phyloP scores from a whole-genome alignment of 352 stramenopile species.

The Globisporangium paroecandrum region DNA sequence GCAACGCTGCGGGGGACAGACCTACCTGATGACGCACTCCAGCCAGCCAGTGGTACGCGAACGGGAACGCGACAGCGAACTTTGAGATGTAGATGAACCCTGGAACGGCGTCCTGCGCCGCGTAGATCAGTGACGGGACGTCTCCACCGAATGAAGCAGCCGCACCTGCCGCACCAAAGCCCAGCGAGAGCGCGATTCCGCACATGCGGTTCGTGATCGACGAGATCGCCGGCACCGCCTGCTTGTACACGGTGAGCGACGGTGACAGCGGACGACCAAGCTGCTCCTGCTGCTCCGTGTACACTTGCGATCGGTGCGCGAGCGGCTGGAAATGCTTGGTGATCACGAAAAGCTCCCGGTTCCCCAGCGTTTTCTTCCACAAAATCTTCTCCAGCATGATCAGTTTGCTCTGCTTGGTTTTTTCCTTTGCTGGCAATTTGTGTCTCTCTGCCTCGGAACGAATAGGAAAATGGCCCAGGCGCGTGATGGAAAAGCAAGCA shows the following conservation, averaged over 20 bases:
- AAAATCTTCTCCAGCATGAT: constrained; percentile 3
- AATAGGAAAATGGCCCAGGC: neutral
- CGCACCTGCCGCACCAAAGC: constrained; percentile 44
- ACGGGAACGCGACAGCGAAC: constrained; percentile 85
- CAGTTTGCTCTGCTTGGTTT: neutral
- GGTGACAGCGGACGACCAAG: constrained; percentile 86
- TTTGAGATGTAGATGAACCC: constrained; percentile 64
- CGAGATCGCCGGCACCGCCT: constrained; percentile 84
- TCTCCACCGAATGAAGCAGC: constrained; percentile 58
- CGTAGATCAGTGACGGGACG: constrained; percentile 61
- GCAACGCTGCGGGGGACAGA: neutral
- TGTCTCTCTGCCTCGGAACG: neutral
- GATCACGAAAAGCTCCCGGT: neutral
- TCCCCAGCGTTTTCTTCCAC: neutral
- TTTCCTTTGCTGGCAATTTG: neutral
- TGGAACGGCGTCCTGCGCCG: constrained; percentile 33
- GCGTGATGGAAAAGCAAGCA: neutral
- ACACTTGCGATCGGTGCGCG: constrained; percentile 18
- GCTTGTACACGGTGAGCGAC: constrained; percentile 91
- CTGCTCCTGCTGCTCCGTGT: constrained; percentile 72
- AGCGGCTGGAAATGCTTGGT: neutral
- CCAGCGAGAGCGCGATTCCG: constrained; percentile 71
- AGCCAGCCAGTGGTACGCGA: constrained; percentile 90
- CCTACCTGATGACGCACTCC: constrained; percentile 62
- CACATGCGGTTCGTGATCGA: constrained; percentile 91